Conservation (phyloP, 352 stramenopile genomes). For the Albugo candida region DNA sequence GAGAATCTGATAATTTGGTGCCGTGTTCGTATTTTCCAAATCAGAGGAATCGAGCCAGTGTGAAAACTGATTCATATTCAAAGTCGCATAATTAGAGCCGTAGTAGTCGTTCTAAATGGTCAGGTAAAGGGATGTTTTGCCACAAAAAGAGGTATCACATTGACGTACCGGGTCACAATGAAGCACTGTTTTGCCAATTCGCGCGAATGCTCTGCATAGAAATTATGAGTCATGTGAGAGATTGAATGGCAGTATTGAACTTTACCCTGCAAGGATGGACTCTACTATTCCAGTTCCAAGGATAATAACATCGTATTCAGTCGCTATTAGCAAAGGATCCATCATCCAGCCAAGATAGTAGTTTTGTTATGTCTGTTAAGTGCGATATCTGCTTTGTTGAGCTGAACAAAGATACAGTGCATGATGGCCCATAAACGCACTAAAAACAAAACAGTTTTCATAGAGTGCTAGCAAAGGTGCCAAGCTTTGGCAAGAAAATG, state of each 20-base stretch:
- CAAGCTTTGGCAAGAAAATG: too few species aligned
- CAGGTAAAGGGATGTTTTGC: not conserved
- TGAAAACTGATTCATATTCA: constrained; percentile 33
- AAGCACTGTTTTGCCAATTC: constrained; percentile 52
- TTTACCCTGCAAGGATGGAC: constrained; percentile 49
- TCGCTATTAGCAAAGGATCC: constrained; percentile 33
- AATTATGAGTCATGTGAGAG: not conserved
- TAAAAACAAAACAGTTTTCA: too few species aligned
- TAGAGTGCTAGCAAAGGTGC: too few species aligned
- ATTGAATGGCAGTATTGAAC: not conserved
- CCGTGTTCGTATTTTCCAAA: not conserved
- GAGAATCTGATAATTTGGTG: not conserved
- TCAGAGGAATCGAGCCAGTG: constrained; percentile 14
- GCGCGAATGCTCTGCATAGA: constrained; percentile 27
- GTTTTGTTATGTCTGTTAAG: too few species aligned
- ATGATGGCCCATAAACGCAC: too few species aligned
- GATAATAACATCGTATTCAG: constrained; percentile 51
- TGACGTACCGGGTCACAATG: constrained; percentile 43
- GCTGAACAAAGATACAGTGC: too few species aligned
- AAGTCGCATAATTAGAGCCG: constrained; percentile 58
- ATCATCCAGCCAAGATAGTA: constrained; percentile 9
- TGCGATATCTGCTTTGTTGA: too few species aligned
- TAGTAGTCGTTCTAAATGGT: constrained; percentile 56
- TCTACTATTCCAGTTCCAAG: constrained; percentile 69
- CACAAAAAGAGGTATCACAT: not conserved